Base-by-base conservation (phyloP, 208 protist species). In the Strigomonas culicis region DNA sequence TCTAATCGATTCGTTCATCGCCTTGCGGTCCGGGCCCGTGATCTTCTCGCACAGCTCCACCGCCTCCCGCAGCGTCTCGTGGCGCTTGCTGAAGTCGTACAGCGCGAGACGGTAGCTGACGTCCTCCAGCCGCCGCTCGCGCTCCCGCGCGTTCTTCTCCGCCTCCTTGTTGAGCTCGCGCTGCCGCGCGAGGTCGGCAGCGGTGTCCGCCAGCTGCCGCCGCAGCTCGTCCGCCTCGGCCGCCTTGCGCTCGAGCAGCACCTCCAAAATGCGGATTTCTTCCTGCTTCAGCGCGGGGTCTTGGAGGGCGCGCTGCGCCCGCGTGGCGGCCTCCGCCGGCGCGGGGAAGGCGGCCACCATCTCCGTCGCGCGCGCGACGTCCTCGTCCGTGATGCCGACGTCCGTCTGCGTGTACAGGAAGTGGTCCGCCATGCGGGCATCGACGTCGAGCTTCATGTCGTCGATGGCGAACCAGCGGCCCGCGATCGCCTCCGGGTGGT, bases 371-470 rank as follows among this genome's bases (percentile, higher is more conserved):
- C 60, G 32, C 47, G 36, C 63, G 39, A 94, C 77, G 52, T 87
- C 75, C 13, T 59, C 80, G 22, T 86, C 77, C 4, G 70, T 84
- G 15, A 94, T 72, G 41, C 88, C 88, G 3, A 77, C 41, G 49
- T 94, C 84, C 1, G 88, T 94, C 25, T 65, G 47, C 2, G 85
- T 92, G 66, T 94, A 72, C 39, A 94, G 56, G 63, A 94, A 92
- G 65, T 94, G 88, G 0, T 72, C 83, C 19, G 31, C 32, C 88
- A 94, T 92, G 31, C 88, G 79, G 27, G 39, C 68, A 46, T 94
- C 88, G 10, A 94, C 85, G 58, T 90, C 85, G 2, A 94, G 79
- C 66, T 94, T 68, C 88, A 94, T 94, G 67, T 94, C 88, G 51
- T 94, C 88, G 51, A 94, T 89, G 30, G 88, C 82, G 46, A 94